Evolutionary conservation across 768 basidiomycete species (phyloP).

Genomic region (Neoboletus subvelutipes): DNA sequence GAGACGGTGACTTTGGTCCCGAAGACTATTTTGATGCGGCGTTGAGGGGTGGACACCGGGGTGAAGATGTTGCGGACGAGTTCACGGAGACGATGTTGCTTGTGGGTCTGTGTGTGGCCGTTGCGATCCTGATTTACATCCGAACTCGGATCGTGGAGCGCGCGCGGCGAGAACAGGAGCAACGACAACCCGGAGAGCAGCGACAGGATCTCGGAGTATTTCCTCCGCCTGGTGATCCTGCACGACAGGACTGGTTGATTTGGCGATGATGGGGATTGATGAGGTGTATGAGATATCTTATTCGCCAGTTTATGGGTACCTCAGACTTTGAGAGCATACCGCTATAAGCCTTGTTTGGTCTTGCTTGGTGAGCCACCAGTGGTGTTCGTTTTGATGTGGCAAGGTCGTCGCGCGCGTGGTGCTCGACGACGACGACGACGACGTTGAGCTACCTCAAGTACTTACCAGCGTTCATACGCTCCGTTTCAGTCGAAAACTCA

Average conservation of each 20-base stretch:
- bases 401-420: constrained; percentile 3
- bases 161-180: constrained; percentile 62
- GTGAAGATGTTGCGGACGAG: constrained; percentile 66
- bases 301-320: background rate
- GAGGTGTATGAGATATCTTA: constrained; percentile 2
- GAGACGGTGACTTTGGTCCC: constrained; percentile 71
- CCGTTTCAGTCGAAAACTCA: background rate
- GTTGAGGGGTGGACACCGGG: constrained; percentile 55
- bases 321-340: background rate
- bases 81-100: constrained; percentile 80
- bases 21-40: constrained; percentile 82
- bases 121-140: constrained; percentile 75
- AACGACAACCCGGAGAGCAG: constrained; percentile 36
- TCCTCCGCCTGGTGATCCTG: constrained; percentile 63
- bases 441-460: constrained; percentile 3
- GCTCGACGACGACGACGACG: constrained; percentile 13
- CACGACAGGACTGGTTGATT: constrained; percentile 64
- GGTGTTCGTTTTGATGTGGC: constrained; percentile 1
- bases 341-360: constrained; percentile 21
- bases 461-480: background rate
- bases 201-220: constrained; percentile 47
- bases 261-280: constrained; percentile 31
- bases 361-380: constrained; percentile 18
- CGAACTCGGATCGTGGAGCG: constrained; percentile 76
- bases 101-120: constrained; percentile 66